Evolutionary conservation across 208 protist genomes (phyloP).

Genomic region (Trypanosoma mega): DNA sequence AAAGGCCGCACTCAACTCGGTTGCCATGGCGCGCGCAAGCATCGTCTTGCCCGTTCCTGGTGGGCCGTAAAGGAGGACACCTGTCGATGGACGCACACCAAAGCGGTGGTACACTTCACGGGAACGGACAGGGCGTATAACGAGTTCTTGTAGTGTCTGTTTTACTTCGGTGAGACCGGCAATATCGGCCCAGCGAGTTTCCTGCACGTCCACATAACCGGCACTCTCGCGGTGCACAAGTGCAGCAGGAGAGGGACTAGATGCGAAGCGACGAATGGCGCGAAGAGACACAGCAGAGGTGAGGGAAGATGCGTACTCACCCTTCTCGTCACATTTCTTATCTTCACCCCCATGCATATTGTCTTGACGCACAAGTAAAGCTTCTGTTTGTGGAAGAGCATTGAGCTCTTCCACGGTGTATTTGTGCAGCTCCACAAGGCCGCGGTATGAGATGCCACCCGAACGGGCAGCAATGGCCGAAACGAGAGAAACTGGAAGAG

Average conservation of each 20-base stretch:
- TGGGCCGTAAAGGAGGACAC: conserved; percentile 87
- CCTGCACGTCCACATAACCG: conserved; percentile 76
- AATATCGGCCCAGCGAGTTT: conserved; percentile 73
- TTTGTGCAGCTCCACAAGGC: conserved; percentile 41
- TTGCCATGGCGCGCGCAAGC: conserved; percentile 91
- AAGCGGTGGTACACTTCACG: conserved; percentile 28
- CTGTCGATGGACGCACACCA: conserved; percentile 82
- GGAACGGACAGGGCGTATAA: conserved; percentile 41
- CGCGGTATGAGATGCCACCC: conserved; percentile 68
- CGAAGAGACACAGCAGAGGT: conserved; percentile 28
- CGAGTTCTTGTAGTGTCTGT: conserved; percentile 39
- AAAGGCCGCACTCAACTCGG: conserved; percentile 87
- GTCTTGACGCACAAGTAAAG: too few relatives aligned
- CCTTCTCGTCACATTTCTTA: background rate
- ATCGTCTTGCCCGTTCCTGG: conserved; percentile 94
- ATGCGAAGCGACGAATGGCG: conserved; percentile 40
- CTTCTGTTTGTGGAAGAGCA: too few relatives aligned
- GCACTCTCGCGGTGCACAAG: conserved; percentile 44
- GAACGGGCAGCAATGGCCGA: conserved; percentile 51
- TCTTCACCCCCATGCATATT: too few relatives aligned
- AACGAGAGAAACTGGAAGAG: conserved; percentile 17
- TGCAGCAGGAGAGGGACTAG: conserved; percentile 45
- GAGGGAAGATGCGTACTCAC: conserved; percentile 7
- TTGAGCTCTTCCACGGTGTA: conserved; percentile 6
- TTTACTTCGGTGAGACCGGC: conserved; percentile 70